Base-by-base conservation (phyloP, 2,329 filamentous ascomycete genomes). In the Botrytis fragariae region DNA sequence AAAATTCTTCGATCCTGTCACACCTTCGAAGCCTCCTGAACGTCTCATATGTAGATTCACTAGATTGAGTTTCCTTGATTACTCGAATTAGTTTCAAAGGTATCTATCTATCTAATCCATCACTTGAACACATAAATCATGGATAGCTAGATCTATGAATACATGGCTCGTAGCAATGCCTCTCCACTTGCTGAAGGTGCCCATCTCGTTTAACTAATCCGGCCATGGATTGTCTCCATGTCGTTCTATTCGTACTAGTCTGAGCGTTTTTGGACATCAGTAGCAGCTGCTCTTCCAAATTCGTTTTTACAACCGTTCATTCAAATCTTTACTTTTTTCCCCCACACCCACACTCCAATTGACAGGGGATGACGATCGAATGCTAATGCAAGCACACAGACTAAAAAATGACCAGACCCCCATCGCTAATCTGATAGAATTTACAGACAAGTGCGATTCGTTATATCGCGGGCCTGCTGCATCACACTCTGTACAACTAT, bases 341-440 rank as follows among this genome's bases (percentile, higher is more conserved):
- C 45, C 65, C 48, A 57, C 48, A 42, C 37, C 10, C 48, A 68
- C 35, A 18, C 57, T 68, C 35, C 18, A 68, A 32, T 68, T 42
- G 22, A 25, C 65, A 57, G 25, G 48, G 45, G 62, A 71, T 29
- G 6, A 44, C 68, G 68, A 16, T 37, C 14, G 44, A 44, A 69
- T 69, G 39, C 73, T 75, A 69, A 74, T 78, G 75, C 76, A 78
- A 76, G 62, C 73, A 75, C 75, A 78, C 77, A 77, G 75, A 76
- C 74, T 72, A 57, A 51, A 62, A 76, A 65, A 72, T 73, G 72
- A 75, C 72, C 71, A 73, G 60, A 75, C 71, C 74, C 74, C 45
- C 59, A 42, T 77, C 76, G 77, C 75, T 70, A 78, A 79, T 79
- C 77, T 78, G 74, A 77, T 69, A 74, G 63, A 71, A 48, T 64